These are phyloP conservation scores for Gossypium gossypioides DNA, from an alignment of 441 rosid genomes.

Conservation along the genomic window DNA sequence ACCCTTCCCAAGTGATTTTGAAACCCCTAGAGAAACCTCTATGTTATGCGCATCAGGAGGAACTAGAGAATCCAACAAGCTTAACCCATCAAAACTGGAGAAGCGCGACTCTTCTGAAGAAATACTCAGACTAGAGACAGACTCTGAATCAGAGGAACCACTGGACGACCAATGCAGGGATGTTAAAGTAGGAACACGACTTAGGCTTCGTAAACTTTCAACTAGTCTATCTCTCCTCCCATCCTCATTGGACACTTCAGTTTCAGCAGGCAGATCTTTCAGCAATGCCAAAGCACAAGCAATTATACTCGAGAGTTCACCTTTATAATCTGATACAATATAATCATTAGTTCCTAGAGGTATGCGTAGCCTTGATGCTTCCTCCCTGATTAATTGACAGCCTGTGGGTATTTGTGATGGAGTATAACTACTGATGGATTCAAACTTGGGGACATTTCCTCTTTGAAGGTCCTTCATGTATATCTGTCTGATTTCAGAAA, in stretches of 20 bases:
- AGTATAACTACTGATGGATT: conserved; percentile 30
- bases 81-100: conserved; percentile 70
- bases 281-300: conserved; percentile 73
- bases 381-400: conserved; percentile 54
- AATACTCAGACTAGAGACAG: conserved; percentile 25
- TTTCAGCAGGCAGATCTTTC: conserved; percentile 28
- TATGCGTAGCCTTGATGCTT: conserved; percentile 67
- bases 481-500: conserved; percentile 49
- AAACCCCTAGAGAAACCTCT: conserved; percentile 57
- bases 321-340: conserved; percentile 74
- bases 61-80: conserved; percentile 50
- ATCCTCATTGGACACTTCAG: conserved; percentile 26
- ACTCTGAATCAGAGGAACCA: conserved; percentile 52
- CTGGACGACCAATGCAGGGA: conserved; percentile 47
- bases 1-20: conserved; percentile 57
- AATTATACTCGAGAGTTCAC: conserved; percentile 84
- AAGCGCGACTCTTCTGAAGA: conserved; percentile 51
- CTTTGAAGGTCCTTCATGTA: conserved; percentile 45
- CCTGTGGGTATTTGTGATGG: conserved; percentile 37
- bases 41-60: conserved; percentile 38
- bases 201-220: conserved; percentile 24
- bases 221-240: conserved; percentile 26
- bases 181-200: conserved; percentile 32
- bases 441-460: conserved; percentile 50
- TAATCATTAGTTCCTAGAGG: conserved; percentile 48